Percentiles rank a stretch among this genome's conserved stretches.
Conservation (phyloP, 345 rosid species). For the Arabidopsis suecica region DNA sequence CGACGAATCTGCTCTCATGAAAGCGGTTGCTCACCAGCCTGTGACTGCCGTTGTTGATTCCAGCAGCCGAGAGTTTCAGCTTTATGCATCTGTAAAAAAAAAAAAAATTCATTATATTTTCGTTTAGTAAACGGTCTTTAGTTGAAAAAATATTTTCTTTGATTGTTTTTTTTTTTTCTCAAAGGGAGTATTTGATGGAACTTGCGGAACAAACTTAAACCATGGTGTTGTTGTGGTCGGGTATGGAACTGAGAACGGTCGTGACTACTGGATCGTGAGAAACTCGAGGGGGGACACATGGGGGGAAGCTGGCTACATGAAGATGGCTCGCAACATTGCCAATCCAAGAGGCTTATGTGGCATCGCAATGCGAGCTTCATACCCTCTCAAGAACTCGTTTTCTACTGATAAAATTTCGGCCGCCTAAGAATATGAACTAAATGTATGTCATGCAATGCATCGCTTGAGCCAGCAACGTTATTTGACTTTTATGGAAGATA, state of each 20-base stretch:
- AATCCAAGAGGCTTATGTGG: slow-evolving; percentile 72
- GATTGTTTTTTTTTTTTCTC: too few relatives aligned
- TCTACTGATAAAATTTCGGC: slow-evolving; percentile 14
- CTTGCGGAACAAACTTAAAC: slow-evolving; percentile 55
- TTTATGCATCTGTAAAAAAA: slow-evolving; percentile 67
- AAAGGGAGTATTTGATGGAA: slow-evolving; percentile 32
- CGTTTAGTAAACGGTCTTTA: not conserved
- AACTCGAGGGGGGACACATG: slow-evolving; percentile 81
- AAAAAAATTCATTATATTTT: not conserved
- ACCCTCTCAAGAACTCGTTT: slow-evolving; percentile 64
- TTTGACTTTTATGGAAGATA: not conserved
- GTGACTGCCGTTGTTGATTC: slow-evolving; percentile 78
- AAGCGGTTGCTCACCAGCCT: slow-evolving; percentile 74
- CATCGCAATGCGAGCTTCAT: slow-evolving; percentile 82
- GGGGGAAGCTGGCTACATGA: slow-evolving; percentile 83
- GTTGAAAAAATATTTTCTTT: not conserved
- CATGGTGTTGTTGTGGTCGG: slow-evolving; percentile 82
- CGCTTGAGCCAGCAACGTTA: not conserved
- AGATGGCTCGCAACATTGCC: slow-evolving; percentile 60
- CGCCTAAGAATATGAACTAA: slow-evolving; percentile 5
- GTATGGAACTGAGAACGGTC: slow-evolving; percentile 66
- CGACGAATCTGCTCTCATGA: slow-evolving; percentile 63
- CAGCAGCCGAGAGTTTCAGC: slow-evolving; percentile 76
- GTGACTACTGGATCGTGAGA: slow-evolving; percentile 85
- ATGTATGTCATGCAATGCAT: not conserved